phyloP scores from a whole-genome alignment of 176 grass and related monocot species.

The Secale cereale region DNA sequence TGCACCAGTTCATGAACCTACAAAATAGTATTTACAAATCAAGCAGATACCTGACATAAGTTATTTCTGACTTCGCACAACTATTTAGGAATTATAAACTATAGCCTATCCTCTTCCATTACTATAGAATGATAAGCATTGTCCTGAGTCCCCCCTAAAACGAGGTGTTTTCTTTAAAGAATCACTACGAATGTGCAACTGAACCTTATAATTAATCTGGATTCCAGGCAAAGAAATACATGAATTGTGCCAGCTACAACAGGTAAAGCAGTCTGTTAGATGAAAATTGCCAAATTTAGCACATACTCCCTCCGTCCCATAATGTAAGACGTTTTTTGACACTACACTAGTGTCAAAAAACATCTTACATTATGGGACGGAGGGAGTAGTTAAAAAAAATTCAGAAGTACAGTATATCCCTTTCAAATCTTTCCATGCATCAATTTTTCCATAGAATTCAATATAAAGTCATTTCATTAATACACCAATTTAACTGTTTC shows the following conservation, averaged over 20 bases:
- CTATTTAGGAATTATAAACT: conserved; percentile 12
- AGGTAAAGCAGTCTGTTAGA: conserved; percentile 21
- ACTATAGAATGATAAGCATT: background rate
- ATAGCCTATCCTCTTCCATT: background rate
- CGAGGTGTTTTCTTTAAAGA: background rate
- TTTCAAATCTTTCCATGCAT: too few relatives aligned
- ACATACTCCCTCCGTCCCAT: too few relatives aligned
- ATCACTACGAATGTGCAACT: conserved; percentile 40
- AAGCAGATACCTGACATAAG: background rate
- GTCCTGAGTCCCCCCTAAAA: background rate
- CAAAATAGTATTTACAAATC: conserved; percentile 7
- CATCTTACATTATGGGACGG: too few relatives aligned
- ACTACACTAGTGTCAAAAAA: too few relatives aligned
- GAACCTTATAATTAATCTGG: conserved; percentile 47
- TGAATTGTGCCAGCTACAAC: conserved; percentile 42
- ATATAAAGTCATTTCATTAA: background rate
- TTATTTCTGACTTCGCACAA: background rate
- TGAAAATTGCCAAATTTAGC: conserved; percentile 21
- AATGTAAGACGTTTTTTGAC: too few relatives aligned
- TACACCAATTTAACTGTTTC: background rate
- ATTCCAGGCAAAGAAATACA: conserved; percentile 21
- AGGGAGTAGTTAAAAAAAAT: too few relatives aligned
- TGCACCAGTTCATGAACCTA: background rate
- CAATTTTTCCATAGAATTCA: too few relatives aligned
- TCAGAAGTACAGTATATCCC: conserved; percentile 7